Percentiles rank a stretch among this genome's conserved stretches.
These are phyloP conservation scores for Brassica incana DNA, from an alignment of 345 rosid species.

Conservation along the genomic window DNA sequence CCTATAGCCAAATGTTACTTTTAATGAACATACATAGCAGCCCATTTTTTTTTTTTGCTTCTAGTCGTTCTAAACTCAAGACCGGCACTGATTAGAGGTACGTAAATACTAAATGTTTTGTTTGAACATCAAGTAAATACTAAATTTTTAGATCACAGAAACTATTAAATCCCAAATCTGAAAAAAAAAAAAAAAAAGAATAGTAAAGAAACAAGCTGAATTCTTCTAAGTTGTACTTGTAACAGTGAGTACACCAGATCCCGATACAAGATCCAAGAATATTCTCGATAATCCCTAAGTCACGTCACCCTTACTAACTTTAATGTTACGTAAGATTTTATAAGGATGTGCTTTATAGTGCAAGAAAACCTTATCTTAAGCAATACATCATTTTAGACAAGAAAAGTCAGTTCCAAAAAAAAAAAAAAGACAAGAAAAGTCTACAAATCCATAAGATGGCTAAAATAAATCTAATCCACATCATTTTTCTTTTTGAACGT, in stretches of 20 bases:
- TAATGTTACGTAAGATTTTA: background rate
- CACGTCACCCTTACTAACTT: conserved; percentile 22
- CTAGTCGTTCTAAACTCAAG: too few species aligned
- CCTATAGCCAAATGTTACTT: too few species aligned
- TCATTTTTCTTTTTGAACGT: background rate
- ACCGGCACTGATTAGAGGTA: background rate
- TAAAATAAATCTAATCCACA: conserved; percentile 14
- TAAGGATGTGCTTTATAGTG: conserved; percentile 3
- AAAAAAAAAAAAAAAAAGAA: background rate
- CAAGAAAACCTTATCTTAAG: background rate
- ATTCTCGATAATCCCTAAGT: conserved; percentile 17
- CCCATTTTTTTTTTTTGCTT: too few species aligned
- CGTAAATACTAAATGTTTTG: too few species aligned
- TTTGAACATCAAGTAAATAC: background rate
- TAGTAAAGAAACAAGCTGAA: background rate
- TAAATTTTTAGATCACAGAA: background rate
- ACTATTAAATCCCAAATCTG: background rate
- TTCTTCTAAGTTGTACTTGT: conserved; percentile 6
- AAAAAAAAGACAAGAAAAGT: background rate
- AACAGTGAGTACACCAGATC: background rate
- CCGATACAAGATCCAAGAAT: conserved; percentile 37
- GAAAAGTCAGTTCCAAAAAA: too few species aligned
- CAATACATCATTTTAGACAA: background rate
- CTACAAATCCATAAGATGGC: background rate
- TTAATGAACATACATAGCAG: too few species aligned